Percentiles rank a stretch among this genome's conserved stretches.
Conservation (phyloP, 179 eudicot species). For the Spinacia oleracea region DNA sequence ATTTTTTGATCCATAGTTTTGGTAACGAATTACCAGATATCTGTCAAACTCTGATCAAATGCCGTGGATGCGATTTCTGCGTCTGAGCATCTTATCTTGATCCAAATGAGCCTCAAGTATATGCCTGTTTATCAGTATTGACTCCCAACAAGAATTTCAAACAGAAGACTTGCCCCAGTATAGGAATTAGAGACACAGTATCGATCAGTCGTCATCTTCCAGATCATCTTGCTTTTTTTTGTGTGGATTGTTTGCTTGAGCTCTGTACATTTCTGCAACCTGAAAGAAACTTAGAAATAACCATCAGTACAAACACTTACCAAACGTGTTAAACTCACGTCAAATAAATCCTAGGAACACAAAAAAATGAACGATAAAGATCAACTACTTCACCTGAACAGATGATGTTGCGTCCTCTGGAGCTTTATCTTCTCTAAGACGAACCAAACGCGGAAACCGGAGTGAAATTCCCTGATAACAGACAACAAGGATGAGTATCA, state of each 20-base stretch:
- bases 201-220: slow-evolving; percentile 53
- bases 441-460: slow-evolving; percentile 83
- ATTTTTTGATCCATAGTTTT: neutral
- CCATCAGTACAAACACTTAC: neutral
- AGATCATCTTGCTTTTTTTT: slow-evolving; percentile 46
- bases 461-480: slow-evolving; percentile 76
- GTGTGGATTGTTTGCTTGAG: slow-evolving; percentile 57
- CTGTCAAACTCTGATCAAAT: neutral
- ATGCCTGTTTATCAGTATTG: neutral
- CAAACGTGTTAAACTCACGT: neutral
- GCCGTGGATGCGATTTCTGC: neutral
- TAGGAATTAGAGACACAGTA: neutral
- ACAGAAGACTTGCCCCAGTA: neutral
- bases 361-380: slow-evolving; percentile 3
- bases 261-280: slow-evolving; percentile 78
- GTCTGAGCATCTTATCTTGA: neutral
- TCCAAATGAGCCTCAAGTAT: neutral
- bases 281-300: slow-evolving; percentile 18
- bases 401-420: slow-evolving; percentile 89
- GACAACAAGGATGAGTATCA: neutral
- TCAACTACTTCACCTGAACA: slow-evolving; percentile 53
- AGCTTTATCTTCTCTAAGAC: slow-evolving; percentile 79
- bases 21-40: neutral
- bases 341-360: neutral
- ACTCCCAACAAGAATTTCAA: slow-evolving; percentile 4